phyloP scores from a whole-genome alignment of 148 eudicot genomes.

The Mesembryanthemum crystallinum region DNA sequence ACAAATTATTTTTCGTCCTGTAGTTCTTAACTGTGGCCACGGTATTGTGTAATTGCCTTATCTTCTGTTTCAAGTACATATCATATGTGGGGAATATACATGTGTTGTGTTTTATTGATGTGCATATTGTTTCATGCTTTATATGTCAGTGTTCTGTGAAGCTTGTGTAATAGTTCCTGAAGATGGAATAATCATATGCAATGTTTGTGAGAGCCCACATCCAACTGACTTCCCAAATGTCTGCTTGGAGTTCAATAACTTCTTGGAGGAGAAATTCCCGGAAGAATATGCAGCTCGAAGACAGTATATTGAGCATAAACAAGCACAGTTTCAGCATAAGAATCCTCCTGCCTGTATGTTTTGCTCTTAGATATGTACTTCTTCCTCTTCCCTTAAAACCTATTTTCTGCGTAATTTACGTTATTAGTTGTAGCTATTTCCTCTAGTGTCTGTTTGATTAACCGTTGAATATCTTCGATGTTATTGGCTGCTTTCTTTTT shows the following conservation, averaged over 20 bases:
- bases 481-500: background rate
- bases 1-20: conserved; percentile 58
- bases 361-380: background rate
- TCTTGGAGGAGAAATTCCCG: conserved; percentile 61
- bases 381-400: background rate
- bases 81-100: background rate
- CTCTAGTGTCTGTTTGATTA: background rate
- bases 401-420: conserved; percentile 4
- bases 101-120: conserved; percentile 3
- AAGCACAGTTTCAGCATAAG: conserved; percentile 37
- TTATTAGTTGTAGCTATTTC: background rate
- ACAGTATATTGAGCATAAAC: conserved; percentile 29
- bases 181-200: conserved; percentile 52
- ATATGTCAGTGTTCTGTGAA: conserved; percentile 52
- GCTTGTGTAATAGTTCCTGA: conserved; percentile 49
- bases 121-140: background rate
- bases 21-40: conserved; percentile 83
- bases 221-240: conserved; percentile 64
- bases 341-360: conserved; percentile 40
- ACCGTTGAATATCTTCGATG: background rate
- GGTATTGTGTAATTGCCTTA: conserved; percentile 40
- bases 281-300: conserved; percentile 46
- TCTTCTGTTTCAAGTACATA: background rate
- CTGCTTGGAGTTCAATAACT: conserved; percentile 63
- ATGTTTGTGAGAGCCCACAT: conserved; percentile 57